phyloP scores from a whole-genome alignment of 1,139 yeast species.

The Neolecta irregularis region DNA sequence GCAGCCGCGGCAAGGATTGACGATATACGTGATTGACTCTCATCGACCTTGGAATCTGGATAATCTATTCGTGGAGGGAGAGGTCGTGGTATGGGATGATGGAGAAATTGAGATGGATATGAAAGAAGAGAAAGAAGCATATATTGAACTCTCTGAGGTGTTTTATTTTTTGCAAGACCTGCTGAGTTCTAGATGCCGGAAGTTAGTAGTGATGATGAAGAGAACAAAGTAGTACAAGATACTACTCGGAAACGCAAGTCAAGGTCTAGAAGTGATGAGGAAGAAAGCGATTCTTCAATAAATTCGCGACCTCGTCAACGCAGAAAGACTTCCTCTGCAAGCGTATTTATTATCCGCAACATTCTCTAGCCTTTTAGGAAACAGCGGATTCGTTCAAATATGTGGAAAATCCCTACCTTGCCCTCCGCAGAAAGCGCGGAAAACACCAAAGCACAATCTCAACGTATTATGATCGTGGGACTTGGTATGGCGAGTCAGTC shows the following conservation, averaged over 20 bases:
- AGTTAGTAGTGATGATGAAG: constrained; percentile 5
- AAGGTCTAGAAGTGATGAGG: constrained; percentile 20
- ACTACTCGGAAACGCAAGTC: constrained; percentile 9
- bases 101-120: constrained; percentile 52
- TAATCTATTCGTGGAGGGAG: constrained; percentile 73
- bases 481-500: constrained; percentile 58
- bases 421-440: no score
- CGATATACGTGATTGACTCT: constrained; percentile 72
- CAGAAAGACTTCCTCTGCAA: constrained; percentile 4
- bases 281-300: constrained; percentile 4
- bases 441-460: constrained; percentile 44
- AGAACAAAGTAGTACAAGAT: constrained; percentile 5
- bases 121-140: constrained; percentile 28
- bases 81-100: constrained; percentile 75
- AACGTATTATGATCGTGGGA: constrained; percentile 66
- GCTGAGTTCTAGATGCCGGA: constrained; percentile 5
- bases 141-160: constrained; percentile 1
- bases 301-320: constrained; percentile 2
- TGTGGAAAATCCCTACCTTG: not conserved
- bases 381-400: constrained; percentile 3
- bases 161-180: not conserved
- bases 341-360: not conserved
- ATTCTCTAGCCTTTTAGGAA: not conserved
- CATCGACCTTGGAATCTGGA: constrained; percentile 95
- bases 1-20: constrained; percentile 30